Percentiles rank a stretch among this genome's conserved stretches.
These are phyloP conservation scores for Candida insectorum DNA, from an alignment of 805 yeast genomes.

Conservation along the genomic window DNA sequence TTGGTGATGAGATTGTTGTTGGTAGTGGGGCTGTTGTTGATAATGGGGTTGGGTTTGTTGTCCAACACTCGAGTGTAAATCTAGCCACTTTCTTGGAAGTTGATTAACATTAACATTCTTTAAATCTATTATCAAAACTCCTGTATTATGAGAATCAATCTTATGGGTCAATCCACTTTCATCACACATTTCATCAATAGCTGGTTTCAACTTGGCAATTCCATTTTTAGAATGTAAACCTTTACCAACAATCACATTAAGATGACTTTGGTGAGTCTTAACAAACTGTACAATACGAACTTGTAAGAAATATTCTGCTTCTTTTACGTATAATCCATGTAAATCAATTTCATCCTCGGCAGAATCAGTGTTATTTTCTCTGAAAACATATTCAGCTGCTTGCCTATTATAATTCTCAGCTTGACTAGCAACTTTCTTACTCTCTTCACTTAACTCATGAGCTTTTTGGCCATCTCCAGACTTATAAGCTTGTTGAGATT, in stretches of 20 bases:
- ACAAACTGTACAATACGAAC: slow-evolving; percentile 68
- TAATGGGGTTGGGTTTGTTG: slow-evolving; percentile 27
- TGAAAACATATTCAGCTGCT: slow-evolving; percentile 89
- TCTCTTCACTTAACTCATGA: slow-evolving; percentile 64
- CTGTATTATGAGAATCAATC: slow-evolving; percentile 70
- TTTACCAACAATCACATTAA: slow-evolving; percentile 89
- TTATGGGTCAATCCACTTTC: slow-evolving; percentile 60
- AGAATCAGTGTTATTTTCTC: slow-evolving; percentile 86
- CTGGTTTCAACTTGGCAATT: slow-evolving; percentile 85
- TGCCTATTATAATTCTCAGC: slow-evolving; percentile 70
- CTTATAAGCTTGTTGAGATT: slow-evolving; percentile 77
- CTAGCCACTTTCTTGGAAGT: slow-evolving; percentile 32
- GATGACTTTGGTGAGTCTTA: slow-evolving; percentile 52
- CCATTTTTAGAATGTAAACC: slow-evolving; percentile 83
- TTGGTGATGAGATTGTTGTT: slow-evolving; percentile 18
- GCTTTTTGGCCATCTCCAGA: slow-evolving; percentile 74
- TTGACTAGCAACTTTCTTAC: slow-evolving; percentile 53
- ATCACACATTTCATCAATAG: slow-evolving; percentile 72
- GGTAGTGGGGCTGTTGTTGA: slow-evolving; percentile 18
- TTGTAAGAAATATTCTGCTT: slow-evolving; percentile 76
- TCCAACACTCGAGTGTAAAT: slow-evolving; percentile 9
- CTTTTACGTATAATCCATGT: slow-evolving; percentile 88
- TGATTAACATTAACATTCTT: slow-evolving; percentile 20
- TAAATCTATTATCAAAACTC: slow-evolving; percentile 74
- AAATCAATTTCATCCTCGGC: slow-evolving; percentile 83